Conservation (phyloP, 2,329 filamentous ascomycete species). For the Sarocladium brachiariae region DNA sequence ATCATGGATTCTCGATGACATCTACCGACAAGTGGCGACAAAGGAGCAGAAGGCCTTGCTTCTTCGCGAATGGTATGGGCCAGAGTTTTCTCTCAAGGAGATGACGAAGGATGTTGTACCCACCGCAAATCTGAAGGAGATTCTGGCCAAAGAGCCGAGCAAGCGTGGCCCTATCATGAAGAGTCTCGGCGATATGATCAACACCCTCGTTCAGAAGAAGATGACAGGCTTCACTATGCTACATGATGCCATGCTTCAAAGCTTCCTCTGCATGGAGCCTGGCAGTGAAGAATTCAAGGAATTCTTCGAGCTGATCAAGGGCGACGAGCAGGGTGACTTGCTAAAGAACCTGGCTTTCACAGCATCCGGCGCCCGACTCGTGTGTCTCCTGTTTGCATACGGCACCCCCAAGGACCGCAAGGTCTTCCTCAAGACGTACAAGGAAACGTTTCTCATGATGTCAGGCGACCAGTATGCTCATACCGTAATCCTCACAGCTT, state of each 20-base stretch:
- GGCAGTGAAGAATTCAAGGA: slow-evolving; percentile 78
- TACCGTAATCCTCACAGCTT: slow-evolving; percentile 73
- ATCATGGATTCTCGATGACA: slow-evolving; percentile 95
- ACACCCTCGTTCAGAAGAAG: slow-evolving; percentile 91
- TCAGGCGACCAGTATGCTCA: slow-evolving; percentile 74
- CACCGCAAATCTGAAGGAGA: slow-evolving; percentile 64
- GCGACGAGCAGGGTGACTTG: slow-evolving; percentile 83
- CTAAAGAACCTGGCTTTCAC: slow-evolving; percentile 97
- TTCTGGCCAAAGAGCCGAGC: slow-evolving; percentile 71
- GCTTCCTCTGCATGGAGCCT: slow-evolving; percentile 72
- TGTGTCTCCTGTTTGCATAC: slow-evolving; percentile 75
- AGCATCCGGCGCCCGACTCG: slow-evolving; percentile 74
- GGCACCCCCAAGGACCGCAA: slow-evolving; percentile 91
- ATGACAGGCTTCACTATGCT: slow-evolving; percentile 95
- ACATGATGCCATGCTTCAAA: slow-evolving; percentile 97
- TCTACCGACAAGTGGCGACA: slow-evolving; percentile 84
- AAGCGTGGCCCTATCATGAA: slow-evolving; percentile 85
- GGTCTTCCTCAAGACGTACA: slow-evolving; percentile 79
- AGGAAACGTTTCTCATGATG: slow-evolving; percentile 81
- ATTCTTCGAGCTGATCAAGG: slow-evolving; percentile 85
- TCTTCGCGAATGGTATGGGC: slow-evolving; percentile 91
- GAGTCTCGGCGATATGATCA: slow-evolving; percentile 79
- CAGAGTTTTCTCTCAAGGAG: slow-evolving; percentile 81
- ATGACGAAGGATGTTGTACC: slow-evolving; percentile 44
- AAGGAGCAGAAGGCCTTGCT: slow-evolving; percentile 78